phyloP scores from a whole-genome alignment of 2,329 filamentous ascomycete genomes.

The Blastomyces gilchristii region DNA sequence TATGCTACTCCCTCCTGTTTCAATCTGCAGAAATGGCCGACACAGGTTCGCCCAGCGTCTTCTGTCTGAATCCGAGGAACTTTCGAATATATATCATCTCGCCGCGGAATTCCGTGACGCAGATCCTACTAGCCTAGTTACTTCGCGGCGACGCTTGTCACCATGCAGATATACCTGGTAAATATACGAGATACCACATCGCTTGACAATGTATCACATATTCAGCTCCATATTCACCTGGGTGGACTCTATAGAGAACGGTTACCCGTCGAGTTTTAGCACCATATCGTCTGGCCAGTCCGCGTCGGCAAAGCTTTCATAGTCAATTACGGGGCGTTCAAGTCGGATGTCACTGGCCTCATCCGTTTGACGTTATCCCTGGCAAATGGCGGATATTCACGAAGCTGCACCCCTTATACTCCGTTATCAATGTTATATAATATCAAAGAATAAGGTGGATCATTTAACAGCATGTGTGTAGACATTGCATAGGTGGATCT shows the following conservation, averaged over 20 bases:
- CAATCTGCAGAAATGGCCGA: background rate
- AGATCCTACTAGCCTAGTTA: background rate
- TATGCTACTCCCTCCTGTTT: background rate
- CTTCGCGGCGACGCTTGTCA: background rate
- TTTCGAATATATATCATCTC: background rate
- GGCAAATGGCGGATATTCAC: background rate
- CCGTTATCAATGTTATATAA: no score
- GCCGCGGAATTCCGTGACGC: background rate
- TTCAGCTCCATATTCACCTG: background rate
- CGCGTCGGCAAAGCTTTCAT: background rate
- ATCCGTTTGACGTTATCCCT: background rate
- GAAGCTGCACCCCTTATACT: background rate
- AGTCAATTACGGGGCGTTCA: background rate
- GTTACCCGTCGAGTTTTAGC: background rate
- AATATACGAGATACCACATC: background rate
- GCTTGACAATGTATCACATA: background rate
- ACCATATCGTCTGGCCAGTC: background rate
- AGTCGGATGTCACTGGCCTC: background rate
- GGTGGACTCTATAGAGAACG: background rate
- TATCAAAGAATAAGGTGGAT: no score
- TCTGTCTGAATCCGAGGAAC: background rate
- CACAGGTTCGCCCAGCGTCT: background rate
- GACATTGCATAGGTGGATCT: no score
- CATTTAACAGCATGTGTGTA: no score
- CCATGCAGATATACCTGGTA: background rate